Conservation (phyloP, 2,329 filamentous ascomycete genomes). For the Diplodia intermedia region DNA sequence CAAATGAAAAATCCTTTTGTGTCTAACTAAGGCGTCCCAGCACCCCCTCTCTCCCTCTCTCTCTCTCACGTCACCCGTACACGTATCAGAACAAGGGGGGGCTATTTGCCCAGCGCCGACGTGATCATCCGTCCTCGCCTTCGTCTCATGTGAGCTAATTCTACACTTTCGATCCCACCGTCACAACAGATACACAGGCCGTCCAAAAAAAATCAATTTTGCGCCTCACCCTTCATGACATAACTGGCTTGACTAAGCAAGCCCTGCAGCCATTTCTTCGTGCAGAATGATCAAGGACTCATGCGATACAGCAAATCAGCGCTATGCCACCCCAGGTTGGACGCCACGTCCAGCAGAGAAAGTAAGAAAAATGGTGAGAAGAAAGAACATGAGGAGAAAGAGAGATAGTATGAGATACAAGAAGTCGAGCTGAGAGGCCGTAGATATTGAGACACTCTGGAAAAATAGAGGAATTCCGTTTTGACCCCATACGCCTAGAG, state of each 20-base stretch:
- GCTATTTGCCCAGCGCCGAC: conserved; percentile 7
- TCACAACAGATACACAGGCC: conserved; percentile 11
- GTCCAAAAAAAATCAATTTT: background rate
- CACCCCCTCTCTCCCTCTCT: background rate
- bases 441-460: conserved; percentile 11
- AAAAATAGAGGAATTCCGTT: conserved; percentile 18
- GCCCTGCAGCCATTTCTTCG: background rate
- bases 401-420: conserved; percentile 25
- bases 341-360: conserved; percentile 7
- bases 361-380: conserved; percentile 13
- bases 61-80: conserved; percentile 20
- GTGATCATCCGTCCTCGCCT: conserved; percentile 26
- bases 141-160: conserved; percentile 22
- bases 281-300: conserved; percentile 14
- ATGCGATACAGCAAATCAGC: conserved; percentile 26
- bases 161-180: conserved; percentile 11
- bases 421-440: conserved; percentile 28
- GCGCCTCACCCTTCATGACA: conserved; percentile 17
- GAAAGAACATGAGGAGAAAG: conserved; percentile 4
- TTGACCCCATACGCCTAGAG: conserved; percentile 26
- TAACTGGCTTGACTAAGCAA: conserved; percentile 22
- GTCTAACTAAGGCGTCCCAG: conserved; percentile 5
- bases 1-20: conserved; percentile 8
- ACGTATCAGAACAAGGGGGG: conserved; percentile 11
- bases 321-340: conserved; percentile 23